Conservation (phyloP, 768 basidiomycete genomes). For the Mycena rosella region DNA sequence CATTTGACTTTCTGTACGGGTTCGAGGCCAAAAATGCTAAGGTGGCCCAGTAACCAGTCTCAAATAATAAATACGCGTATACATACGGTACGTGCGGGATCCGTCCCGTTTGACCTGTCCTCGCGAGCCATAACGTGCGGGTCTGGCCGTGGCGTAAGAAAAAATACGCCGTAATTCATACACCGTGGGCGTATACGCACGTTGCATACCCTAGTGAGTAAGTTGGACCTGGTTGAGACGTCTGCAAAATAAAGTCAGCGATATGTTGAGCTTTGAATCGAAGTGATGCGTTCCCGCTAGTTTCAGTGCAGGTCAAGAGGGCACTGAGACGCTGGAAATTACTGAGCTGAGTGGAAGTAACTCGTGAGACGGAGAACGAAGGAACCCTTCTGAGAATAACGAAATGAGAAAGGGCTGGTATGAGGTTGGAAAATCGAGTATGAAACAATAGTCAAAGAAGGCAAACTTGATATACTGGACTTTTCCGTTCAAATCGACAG, state of each 20-base stretch:
- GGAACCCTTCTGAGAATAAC: slow-evolving; percentile 3
- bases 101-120: too few species aligned
- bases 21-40: too few species aligned
- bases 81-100: too few species aligned
- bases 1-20: too few species aligned
- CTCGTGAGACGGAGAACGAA: slow-evolving; percentile 1
- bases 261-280: slow-evolving; percentile 9
- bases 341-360: slow-evolving; percentile 9
- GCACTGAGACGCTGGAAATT: slow-evolving; percentile 8
- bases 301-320: slow-evolving; percentile 9
- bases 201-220: too few species aligned
- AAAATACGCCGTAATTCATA: too few species aligned
- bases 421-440: slow-evolving; percentile 5
- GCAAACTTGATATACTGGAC: slow-evolving; percentile 11
- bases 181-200: too few species aligned
- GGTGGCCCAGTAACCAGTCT: too few species aligned
- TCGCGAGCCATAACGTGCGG: too few species aligned
- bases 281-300: slow-evolving; percentile 6
- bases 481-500: too few species aligned
- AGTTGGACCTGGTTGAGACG: slow-evolving; percentile 12
- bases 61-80: too few species aligned
- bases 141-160: too few species aligned
- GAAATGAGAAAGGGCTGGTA: slow-evolving; percentile 8
- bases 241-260: slow-evolving; percentile 9
- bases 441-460: slow-evolving; percentile 7